Conservation (phyloP, 495 filamentous ascomycete genomes). For the Achaetomiella virescens region DNA sequence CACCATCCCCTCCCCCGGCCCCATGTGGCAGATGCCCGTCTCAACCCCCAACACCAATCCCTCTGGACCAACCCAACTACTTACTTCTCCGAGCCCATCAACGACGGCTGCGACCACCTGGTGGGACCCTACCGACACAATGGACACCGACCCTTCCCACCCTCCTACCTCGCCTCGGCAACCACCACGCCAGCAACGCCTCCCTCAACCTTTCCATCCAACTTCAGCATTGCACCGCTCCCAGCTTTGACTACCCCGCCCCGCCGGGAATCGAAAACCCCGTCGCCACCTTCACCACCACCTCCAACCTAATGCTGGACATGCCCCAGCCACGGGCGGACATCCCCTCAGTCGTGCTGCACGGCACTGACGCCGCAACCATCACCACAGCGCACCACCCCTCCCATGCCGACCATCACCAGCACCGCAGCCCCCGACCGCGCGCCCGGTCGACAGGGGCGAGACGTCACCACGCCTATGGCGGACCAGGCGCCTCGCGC, state of each 20-base stretch:
- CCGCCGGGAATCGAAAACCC: constrained; percentile 8
- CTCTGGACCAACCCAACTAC: background rate
- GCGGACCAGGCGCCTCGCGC: constrained; percentile 27
- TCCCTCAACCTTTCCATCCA: constrained; percentile 13
- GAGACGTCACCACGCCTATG: constrained; percentile 29
- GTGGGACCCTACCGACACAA: constrained; percentile 27
- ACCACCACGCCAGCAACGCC: background rate
- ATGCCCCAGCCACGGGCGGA: constrained; percentile 21
- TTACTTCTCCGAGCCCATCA: background rate
- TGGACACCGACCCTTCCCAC: constrained; percentile 15
- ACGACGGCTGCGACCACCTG: constrained; percentile 18
- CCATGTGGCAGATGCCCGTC: constrained; percentile 8
- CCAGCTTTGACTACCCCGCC: constrained; percentile 24
- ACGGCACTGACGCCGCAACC: too few species aligned
- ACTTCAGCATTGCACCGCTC: constrained; percentile 3
- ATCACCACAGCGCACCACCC: constrained; percentile 9
- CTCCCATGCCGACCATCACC: constrained; percentile 5
- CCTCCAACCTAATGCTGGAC: constrained; percentile 36
- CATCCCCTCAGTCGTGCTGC: constrained; percentile 7
- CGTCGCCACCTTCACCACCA: constrained; percentile 21
- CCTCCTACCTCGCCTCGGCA: background rate
- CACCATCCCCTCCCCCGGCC: constrained; percentile 19
- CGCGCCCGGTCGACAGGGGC: constrained; percentile 40
- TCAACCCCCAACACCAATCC: constrained; percentile 10
- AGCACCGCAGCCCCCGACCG: constrained; percentile 32